Evolutionary conservation across 1,139 yeast genomes (phyloP).

Genomic region (Magnusiomyces ingens): DNA sequence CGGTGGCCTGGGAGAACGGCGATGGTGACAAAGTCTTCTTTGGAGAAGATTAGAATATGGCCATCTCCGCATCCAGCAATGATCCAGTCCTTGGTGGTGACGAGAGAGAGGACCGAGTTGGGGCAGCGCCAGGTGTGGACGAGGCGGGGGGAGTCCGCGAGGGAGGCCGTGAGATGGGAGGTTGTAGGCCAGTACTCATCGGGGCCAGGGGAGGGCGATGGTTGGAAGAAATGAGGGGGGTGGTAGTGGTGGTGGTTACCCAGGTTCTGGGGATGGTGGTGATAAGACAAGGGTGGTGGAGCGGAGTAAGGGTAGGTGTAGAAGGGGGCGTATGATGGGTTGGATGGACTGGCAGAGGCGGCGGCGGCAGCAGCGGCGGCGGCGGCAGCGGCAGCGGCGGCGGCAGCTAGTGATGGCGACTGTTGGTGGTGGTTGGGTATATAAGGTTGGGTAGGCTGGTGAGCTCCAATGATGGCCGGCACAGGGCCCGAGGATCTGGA

Average conservation of each 20-base stretch:
- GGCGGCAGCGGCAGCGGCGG: too few relatives aligned
- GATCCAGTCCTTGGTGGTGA: constrained; percentile 53
- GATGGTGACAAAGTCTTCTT: constrained; percentile 52
- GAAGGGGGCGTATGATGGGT: not conserved
- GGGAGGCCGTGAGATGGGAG: not conserved
- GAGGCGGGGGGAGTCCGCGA: constrained; percentile 21
- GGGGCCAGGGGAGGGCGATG: constrained; percentile 7
- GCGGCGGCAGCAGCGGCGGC: too few relatives aligned
- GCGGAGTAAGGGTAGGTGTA: not conserved
- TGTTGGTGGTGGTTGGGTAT: too few relatives aligned
- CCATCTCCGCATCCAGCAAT: constrained; percentile 95
- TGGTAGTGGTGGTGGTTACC: not conserved
- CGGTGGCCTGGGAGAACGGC: constrained; percentile 46
- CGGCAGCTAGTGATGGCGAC: too few relatives aligned
- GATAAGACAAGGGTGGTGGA: not conserved
- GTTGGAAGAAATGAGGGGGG: not conserved
- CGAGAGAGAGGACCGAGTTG: constrained; percentile 71
- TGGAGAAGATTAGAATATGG: constrained; percentile 65
- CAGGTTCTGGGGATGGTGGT: not conserved
- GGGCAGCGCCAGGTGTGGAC: constrained; percentile 74
- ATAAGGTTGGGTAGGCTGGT: too few relatives aligned
- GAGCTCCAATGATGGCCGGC: too few relatives aligned
- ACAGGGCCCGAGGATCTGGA: not conserved
- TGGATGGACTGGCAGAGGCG: not conserved
- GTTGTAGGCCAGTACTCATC: constrained; percentile 5